Evolutionary conservation across 2,329 filamentous ascomycete species (phyloP), one percentile per base, ranked within the genome.

Genomic region (Apiospora rasikravindrae): DNA sequence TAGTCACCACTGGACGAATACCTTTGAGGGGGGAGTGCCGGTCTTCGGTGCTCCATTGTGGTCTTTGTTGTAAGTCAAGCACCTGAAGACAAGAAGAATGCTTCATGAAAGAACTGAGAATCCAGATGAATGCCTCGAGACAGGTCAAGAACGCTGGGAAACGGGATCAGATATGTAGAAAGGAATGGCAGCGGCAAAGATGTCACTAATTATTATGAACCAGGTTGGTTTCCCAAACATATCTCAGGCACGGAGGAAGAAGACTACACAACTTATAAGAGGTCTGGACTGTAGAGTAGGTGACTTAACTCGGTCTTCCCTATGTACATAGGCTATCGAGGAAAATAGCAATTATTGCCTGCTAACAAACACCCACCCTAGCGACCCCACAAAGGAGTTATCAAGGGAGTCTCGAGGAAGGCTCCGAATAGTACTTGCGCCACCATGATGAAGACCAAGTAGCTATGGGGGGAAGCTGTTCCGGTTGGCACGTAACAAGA

Each of bases 11-110:
- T 80, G 72, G 83, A 82, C 70, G 86, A 86, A 77, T 85, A 88
- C 76, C 85, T 84, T 78, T 89, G 87, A 69, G 86, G 86, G 69
- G 87, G 83, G 75, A 88, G 81, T 74, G 88, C 82, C 57, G 86
- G 84, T 74, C 85, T 83, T 75, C 81, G 78, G 47, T 82, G 77
- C 73, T 85, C 81, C 83, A 85, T 85, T 72, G 76, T 78, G 75
- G 74, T 73, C 76, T 72, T 70, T 67, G 69, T 73, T 67, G 69
- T 73, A 71, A 73, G 69, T 67, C 71, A 71, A 71, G 75, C 74
- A 73, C 72, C 69, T 73, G 71, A 72, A 70, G 72, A 75, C 44
- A 73, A 77, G 72, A 79, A 80, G 79, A 81, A 81, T 81, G 79
- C 75, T 77, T 77, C 73, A 75, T 73, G 74, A 77, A 77, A 78